Conservation (phyloP, 768 basidiomycete species). For the Boletus reticuloceps region DNA sequence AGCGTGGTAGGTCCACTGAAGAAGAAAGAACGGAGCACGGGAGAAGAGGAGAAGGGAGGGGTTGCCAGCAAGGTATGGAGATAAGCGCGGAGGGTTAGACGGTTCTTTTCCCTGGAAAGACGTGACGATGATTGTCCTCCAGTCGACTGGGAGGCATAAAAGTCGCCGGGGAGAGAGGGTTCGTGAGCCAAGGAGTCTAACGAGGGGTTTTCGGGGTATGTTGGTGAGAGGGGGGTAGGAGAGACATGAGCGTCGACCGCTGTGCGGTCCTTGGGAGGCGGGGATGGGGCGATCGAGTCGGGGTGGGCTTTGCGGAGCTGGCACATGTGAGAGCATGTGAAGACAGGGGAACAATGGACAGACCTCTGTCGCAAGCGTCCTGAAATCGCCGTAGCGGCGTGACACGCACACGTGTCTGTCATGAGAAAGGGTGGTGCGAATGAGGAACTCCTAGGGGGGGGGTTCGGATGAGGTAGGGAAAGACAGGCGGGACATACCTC, state of each 20-base stretch:
- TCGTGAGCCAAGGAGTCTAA: slow-evolving; percentile 57
- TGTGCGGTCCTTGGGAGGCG: slow-evolving; percentile 87
- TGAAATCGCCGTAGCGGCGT: slow-evolving; percentile 94
- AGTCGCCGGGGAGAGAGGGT: slow-evolving; percentile 63
- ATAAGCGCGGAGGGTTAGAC: slow-evolving; percentile 90
- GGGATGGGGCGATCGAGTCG: slow-evolving; percentile 72
- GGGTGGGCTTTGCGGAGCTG: slow-evolving; percentile 88
- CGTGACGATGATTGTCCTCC: slow-evolving; percentile 27
- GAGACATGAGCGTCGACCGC: slow-evolving; percentile 49
- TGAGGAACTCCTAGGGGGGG: slow-evolving; percentile 80
- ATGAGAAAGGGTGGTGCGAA: slow-evolving; percentile 76
- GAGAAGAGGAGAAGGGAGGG: slow-evolving; percentile 75
- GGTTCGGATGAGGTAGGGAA: background rate
- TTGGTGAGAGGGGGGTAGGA: background rate
- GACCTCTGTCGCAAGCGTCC: slow-evolving; percentile 82
- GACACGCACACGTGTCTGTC: slow-evolving; percentile 83
- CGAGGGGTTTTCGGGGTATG: slow-evolving; percentile 5
- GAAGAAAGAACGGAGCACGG: slow-evolving; percentile 84
- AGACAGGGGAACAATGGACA: slow-evolving; percentile 12
- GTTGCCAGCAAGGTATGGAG: slow-evolving; percentile 76
- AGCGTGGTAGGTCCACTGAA: slow-evolving; percentile 71
- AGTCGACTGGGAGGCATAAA: background rate
- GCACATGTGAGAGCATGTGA: slow-evolving; percentile 7
- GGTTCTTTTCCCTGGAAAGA: slow-evolving; percentile 89
- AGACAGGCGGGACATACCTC: slow-evolving; percentile 52